Base-by-base conservation (phyloP, 768 basidiomycete genomes). In the Phaeotremella fagi region DNA sequence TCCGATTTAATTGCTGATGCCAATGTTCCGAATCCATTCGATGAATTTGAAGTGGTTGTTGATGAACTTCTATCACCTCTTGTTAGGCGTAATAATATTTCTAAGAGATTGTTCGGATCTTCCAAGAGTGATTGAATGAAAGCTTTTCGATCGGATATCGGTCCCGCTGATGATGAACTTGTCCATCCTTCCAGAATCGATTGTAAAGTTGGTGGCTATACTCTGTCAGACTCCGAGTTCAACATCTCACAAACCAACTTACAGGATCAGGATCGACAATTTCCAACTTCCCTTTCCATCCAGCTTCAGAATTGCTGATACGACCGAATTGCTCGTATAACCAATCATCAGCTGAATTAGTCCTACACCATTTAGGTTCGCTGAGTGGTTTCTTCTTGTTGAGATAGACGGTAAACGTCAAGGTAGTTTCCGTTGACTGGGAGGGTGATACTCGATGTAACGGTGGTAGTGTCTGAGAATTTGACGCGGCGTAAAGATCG, bases 301-400 rank as follows among this genome's bases (percentile, higher is more conserved):
- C 72, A 33, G 63, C 22, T 48, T 57, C 55, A 47, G 54, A 43
- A 35, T 54, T 52, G 37, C 35, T 31, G 25, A 38, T 50, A 36
- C 54, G 55, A 55, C 65, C 51, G 47, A 63, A 51, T 55, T 68
- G 63, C 38, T 71, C 63, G n/a, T 37, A 50, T 45, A 75, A 49
- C 92, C 92, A 98, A 33, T 91, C 90, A 63, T 94, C 89, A 22
- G 92, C 82, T 68, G 92, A 88, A 26, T 94, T 94, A 6, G 86
- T 85, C 74, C 90, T 89, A 31, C 90, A 90, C 95, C 94, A 99
- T 72, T 90, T 87, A 5, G 95, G 90, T 72, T 97, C 91, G 15
- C 90, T 91, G 28, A 98, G 76, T 0, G 95, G 95, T 53, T 87
- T 83, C 27, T 82, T 82, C 52, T 82, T 87, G 73, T 99, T 94